phyloP scores from a whole-genome alignment of 768 basidiomycete genomes.

The Hirschioporus abietinus region DNA sequence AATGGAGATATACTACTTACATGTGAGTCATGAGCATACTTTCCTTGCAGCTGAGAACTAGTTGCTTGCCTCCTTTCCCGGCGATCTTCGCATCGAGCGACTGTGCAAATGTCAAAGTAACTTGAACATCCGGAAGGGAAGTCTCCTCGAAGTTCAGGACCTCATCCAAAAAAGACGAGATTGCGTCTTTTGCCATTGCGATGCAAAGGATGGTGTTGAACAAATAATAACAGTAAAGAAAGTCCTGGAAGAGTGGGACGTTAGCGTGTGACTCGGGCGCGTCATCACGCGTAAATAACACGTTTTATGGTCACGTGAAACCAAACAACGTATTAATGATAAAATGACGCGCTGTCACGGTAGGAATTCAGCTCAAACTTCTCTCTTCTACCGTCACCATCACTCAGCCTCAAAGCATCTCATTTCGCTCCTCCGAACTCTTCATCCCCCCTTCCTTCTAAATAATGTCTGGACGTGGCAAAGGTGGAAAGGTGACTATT shows the following conservation, averaged over 20 bases:
- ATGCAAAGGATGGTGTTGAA: not conserved
- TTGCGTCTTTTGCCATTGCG: not conserved
- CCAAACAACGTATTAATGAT: not conserved
- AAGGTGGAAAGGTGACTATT: conserved; percentile 61
- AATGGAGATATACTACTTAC: conserved; percentile 35
- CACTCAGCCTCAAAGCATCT: not conserved
- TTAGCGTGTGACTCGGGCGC: too few relatives aligned
- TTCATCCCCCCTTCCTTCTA: conserved; percentile 10
- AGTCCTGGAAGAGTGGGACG: too few relatives aligned
- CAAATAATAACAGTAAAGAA: too few relatives aligned
- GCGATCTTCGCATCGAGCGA: conserved; percentile 88
- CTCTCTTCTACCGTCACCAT: not conserved
- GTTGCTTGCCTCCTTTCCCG: conserved; percentile 62
- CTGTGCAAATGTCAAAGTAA: conserved; percentile 85
- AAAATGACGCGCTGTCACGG: conserved; percentile 4
- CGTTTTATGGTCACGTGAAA: not conserved
- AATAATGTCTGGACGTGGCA: conserved; percentile 74
- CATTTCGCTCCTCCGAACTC: conserved; percentile 10
- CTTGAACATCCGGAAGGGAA: conserved; percentile 21
- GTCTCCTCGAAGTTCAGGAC: not conserved
- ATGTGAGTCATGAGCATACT: conserved; percentile 94
- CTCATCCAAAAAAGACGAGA: not conserved
- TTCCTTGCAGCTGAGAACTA: conserved; percentile 78
- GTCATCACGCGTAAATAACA: not conserved
- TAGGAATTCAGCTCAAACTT: not conserved